Base-by-base conservation (phyloP, 257 asterid species). In the Coffea eugenioides region DNA sequence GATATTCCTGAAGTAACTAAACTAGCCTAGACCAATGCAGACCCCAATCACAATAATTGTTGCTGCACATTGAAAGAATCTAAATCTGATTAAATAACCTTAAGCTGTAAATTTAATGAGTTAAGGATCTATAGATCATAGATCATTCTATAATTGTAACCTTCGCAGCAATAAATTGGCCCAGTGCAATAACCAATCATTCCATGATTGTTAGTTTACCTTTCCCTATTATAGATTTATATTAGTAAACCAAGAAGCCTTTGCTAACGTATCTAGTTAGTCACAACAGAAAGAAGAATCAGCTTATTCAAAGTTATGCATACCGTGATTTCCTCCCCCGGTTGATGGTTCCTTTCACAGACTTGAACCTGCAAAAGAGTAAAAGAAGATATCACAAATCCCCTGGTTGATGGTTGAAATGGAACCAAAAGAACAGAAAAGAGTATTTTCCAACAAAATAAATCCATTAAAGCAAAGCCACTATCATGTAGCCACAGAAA, bases 311-410 rank as follows among this genome's bases (percentile, higher is more conserved):
- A 9, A 54, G 15, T 15, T 34, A 67, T 81, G 16, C 76, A 67
- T 85, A 95, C 99, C 91, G 86, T 94, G 85, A 94, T 84, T 85
- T 88, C 98, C 83, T 96, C 98, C 61, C 95, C 95, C 1, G 98
- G 97, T 80, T 92, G 98, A 87, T 91, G 91, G 88, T 92, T 93
- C 88, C 99, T 91, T 90, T 92, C 92, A 81, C 95, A 94, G 80
- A 96, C 90, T 85, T 89, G 99, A 72, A 96, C 95, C 99, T 96
- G 91, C 80, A 87, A 83, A 82, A 78, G 80, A 1, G 76, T 71
- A 78, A 69, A 82, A 70, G 64, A 71, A 11, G 54, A 52, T 36
- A 43, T 34, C 41, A 39, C 49, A 79, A 27, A 8, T 43, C 10
- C 46, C 52, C 41, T 3, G 4, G 41, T 39, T 39, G 41, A 39